Evolutionary conservation across 2,329 filamentous ascomycete species (phyloP).

Genomic region (Fusarium domesticum): DNA sequence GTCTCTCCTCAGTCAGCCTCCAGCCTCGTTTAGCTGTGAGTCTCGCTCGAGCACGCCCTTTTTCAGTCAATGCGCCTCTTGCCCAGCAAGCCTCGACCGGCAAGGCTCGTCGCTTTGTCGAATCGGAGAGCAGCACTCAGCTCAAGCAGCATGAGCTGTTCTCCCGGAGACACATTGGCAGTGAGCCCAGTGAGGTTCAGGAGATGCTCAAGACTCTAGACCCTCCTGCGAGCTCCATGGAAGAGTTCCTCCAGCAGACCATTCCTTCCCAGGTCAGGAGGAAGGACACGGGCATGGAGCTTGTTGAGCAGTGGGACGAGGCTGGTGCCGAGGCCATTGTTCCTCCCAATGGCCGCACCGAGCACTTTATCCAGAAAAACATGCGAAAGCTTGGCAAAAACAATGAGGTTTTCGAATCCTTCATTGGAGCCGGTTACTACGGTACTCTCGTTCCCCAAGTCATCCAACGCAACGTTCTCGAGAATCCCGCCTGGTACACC

Average conservation of each 20-base stretch:
- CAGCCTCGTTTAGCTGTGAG: constrained; percentile 20
- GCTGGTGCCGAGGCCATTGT: constrained; percentile 20
- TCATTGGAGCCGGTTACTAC: constrained; percentile 87
- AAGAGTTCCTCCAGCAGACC: constrained; percentile 82
- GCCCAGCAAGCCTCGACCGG: constrained; percentile 6
- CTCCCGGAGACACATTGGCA: constrained; percentile 81
- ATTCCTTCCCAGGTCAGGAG: constrained; percentile 67
- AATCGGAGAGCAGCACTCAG: constrained; percentile 18
- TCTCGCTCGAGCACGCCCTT: constrained; percentile 13
- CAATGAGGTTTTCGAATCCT: constrained; percentile 55
- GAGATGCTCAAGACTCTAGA: constrained; percentile 79
- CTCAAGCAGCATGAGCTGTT: constrained; percentile 46
- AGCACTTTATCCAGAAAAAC: constrained; percentile 38
- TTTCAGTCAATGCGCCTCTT: constrained; percentile 14
- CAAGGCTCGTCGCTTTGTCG: constrained; percentile 19
- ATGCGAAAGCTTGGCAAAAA: constrained; percentile 54
- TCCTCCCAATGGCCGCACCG: constrained; percentile 24
- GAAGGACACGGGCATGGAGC: constrained; percentile 25
- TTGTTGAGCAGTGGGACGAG: constrained; percentile 31
- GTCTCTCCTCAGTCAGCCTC: constrained; percentile 16
- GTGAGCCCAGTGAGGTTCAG: constrained; percentile 62
- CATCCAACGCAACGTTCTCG: constrained; percentile 87
- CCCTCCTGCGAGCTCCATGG: constrained; percentile 69
- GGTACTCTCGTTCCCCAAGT: constrained; percentile 81
- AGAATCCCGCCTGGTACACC: constrained; percentile 95